Conservation (phyloP, 2,329 filamentous ascomycete genomes). For the Trichocomaceae sp. region DNA sequence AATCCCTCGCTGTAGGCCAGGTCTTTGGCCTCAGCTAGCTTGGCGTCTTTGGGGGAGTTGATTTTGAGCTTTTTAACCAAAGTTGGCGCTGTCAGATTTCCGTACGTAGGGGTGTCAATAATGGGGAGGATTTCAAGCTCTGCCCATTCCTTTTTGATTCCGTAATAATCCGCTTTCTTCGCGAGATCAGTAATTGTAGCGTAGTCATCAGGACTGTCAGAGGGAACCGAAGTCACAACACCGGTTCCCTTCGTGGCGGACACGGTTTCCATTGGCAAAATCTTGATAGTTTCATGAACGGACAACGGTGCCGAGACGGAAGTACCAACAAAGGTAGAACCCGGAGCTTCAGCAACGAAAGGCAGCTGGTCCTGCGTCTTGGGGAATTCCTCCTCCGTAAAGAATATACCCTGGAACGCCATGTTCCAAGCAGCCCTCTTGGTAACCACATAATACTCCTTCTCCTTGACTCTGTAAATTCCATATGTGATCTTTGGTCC, state of each 20-base stretch:
- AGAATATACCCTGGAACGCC: constrained; percentile 85
- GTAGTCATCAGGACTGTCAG: constrained; percentile 92
- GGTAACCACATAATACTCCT: constrained; percentile 77
- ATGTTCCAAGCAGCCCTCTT: constrained; percentile 86
- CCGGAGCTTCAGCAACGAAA: constrained; percentile 66
- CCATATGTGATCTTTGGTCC: constrained; percentile 86
- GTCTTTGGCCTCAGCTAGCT: constrained; percentile 90
- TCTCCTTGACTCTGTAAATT: constrained; percentile 70
- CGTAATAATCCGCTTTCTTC: constrained; percentile 95
- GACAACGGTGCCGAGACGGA: constrained; percentile 84
- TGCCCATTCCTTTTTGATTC: constrained; percentile 94
- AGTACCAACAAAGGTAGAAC: constrained; percentile 79
- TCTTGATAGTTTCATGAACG: constrained; percentile 72
- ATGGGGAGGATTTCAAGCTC: constrained; percentile 84
- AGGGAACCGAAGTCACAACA: constrained; percentile 92
- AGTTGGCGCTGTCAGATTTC: constrained; percentile 73
- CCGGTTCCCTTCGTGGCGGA: constrained; percentile 91
- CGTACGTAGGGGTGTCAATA: constrained; percentile 81
- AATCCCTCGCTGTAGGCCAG: constrained; percentile 95
- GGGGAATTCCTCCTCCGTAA: constrained; percentile 43
- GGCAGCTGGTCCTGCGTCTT: constrained; percentile 64
- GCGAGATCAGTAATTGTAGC: constrained; percentile 79
- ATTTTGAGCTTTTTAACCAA: constrained; percentile 94
- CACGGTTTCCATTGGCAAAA: constrained; percentile 92
- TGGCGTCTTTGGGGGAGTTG: constrained; percentile 90